Base-by-base conservation (phyloP, 352 stramenopile genomes). In the Hyaloperonospora arabidopsidis region DNA sequence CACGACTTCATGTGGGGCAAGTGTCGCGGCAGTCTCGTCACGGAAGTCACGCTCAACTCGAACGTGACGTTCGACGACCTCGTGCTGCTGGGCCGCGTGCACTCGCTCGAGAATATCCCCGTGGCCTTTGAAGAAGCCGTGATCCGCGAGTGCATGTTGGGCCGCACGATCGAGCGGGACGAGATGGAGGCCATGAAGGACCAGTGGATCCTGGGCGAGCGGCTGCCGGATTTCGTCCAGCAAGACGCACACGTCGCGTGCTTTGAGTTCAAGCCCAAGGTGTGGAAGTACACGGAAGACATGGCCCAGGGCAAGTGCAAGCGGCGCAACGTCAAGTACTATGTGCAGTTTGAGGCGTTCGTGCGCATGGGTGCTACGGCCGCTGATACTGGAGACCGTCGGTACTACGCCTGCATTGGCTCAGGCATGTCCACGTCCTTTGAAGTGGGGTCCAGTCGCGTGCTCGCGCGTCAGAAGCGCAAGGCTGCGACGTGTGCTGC, bases 1-100 rank as follows among this genome's bases (percentile, higher is more conserved):
- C 83, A 93, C 58, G 83, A 93, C 57, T 93, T 93, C 46, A 93
- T 93, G 83, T 93, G 83, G 83, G 83, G 83, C 68, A 93, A 93
- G 66, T 93, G 83, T 58, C 78, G 83, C 21, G 83, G 83, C 54
- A 89, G 76, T 56, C 60, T 93, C 29, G 78, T 90, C 19, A 86
- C 81, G 0, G 83, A 93, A 57, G 78, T 93, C 17, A 86, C 79
- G 43, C 72, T 93, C 43, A 91, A 90, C 65, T 87, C 72, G 65
- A 88, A 74, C 65, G 72, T 87, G 46, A 73, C 76, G 7, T 89
- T 90, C 41, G 79, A 91, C 61, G 78, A 93, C 56, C 72, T 93
- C 25, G 54, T 91, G 45, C 66, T 93, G 54, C 62, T 93, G 12
- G 79, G 78, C 7, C 83, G 83, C 28, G 80, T 93, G 22, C 83